Conservation (phyloP, 257 asterid genomes). For the Solanum rostratum region DNA sequence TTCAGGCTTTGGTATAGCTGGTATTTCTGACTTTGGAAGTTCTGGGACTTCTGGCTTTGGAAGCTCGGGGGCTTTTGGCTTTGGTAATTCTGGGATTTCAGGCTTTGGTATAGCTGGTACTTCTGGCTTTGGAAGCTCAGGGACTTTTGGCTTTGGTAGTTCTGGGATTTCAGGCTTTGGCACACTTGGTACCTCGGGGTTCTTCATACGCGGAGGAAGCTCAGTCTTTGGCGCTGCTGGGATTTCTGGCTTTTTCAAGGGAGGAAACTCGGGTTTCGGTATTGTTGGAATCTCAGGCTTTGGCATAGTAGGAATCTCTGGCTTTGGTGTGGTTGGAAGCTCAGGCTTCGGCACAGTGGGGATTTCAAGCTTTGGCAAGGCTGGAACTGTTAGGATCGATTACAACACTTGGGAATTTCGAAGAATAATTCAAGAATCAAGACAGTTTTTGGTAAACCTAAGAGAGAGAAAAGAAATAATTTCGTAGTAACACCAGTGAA, state of each 20-base stretch:
- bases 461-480: too few species aligned
- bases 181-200: background rate
- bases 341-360: background rate
- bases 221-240: background rate
- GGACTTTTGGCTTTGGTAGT: background rate
- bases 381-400: too few species aligned
- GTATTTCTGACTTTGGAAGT: background rate
- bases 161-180: background rate
- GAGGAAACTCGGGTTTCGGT: background rate
- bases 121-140: slow-evolving; percentile 1
- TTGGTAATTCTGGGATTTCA: slow-evolving; percentile 1
- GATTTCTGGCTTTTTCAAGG: background rate
- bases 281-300: background rate
- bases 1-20: background rate
- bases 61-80: background rate
- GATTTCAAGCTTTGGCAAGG: background rate
- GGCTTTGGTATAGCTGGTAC: slow-evolving; percentile 1
- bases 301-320: background rate
- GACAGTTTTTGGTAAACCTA: too few species aligned
- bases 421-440: too few species aligned
- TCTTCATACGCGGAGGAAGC: background rate
- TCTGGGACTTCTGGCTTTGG: background rate
- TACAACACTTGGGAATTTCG: too few species aligned
- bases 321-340: background rate
- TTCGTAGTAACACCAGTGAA: too few species aligned